Evolutionary conservation across 2,329 filamentous ascomycete genomes (phyloP).

Genomic region (Colletotrichum graminicola): DNA sequence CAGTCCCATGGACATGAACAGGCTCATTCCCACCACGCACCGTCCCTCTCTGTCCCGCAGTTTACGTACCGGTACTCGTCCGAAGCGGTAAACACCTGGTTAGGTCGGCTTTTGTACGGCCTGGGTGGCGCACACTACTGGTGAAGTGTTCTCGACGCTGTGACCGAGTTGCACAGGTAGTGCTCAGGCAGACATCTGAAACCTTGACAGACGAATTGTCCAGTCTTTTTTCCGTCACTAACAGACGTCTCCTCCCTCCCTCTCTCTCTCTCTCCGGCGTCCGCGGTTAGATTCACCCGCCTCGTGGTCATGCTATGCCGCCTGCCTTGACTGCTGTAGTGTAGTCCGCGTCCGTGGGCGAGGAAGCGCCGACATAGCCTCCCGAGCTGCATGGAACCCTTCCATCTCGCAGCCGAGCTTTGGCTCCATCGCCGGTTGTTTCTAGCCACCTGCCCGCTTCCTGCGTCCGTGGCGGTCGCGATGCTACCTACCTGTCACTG

Average conservation of each 20-base stretch:
- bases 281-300: constrained; percentile 18
- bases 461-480: not conserved
- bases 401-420: constrained; percentile 38
- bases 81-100: constrained; percentile 34
- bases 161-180: constrained; percentile 33
- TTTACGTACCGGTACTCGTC: constrained; percentile 31
- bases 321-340: constrained; percentile 36
- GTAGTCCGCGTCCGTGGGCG: constrained; percentile 28
- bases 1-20: constrained; percentile 28
- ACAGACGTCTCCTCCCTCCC: constrained; percentile 15
- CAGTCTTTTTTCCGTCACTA: constrained; percentile 35
- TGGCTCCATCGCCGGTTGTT: constrained; percentile 25
- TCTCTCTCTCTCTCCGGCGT: not conserved
- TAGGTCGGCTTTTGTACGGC: constrained; percentile 33
- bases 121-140: constrained; percentile 24
- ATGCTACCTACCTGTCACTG: not conserved
- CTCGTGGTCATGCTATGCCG: constrained; percentile 35
- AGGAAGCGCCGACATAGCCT: constrained; percentile 42
- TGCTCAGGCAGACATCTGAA: constrained; percentile 40
- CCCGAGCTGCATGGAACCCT: constrained; percentile 38
- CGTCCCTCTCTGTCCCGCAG: constrained; percentile 26
- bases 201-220: constrained; percentile 42
- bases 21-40: constrained; percentile 28
- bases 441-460: constrained; percentile 16
- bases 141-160: constrained; percentile 33